These are phyloP conservation scores for Solanum clarkiae DNA, from an alignment of 257 asterid genomes.

Conservation along the genomic window DNA sequence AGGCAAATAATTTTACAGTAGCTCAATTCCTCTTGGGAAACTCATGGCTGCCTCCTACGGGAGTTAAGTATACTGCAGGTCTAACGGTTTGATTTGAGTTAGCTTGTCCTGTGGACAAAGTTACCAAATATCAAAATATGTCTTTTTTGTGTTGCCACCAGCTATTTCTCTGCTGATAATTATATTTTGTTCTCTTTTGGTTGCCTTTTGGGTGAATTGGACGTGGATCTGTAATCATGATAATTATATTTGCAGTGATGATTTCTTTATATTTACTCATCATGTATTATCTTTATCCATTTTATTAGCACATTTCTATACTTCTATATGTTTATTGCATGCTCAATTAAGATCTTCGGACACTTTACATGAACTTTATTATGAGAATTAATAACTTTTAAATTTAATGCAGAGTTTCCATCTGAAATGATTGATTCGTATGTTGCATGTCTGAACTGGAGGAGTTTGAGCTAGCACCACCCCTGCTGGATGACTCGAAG, in stretches of 20 bases:
- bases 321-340: background rate
- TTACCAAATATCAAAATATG: background rate
- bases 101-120: background rate
- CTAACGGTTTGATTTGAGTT: slow-evolving; percentile 8
- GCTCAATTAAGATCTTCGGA: background rate
- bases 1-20: slow-evolving; percentile 32
- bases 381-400: background rate
- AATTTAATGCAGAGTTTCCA: background rate
- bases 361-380: background rate
- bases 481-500: too few species aligned
- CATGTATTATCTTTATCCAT: background rate
- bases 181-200: background rate
- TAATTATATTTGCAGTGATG: background rate
- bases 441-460: background rate
- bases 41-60: slow-evolving; percentile 53
- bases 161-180: background rate
- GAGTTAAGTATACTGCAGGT: slow-evolving; percentile 39
- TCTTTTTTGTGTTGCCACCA: background rate
- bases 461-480: too few species aligned
- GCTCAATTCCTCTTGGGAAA: slow-evolving; percentile 36
- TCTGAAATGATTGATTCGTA: background rate
- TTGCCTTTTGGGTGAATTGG: background rate
- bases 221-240: background rate
- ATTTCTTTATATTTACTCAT: background rate
- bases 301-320: background rate